A percentile compares a stretch with the other conserved stretches of the same genome.
These are phyloP conservation scores for Backusella sp. DNA, from an alignment of 192 early-diverging fungal species.

Conservation along the genomic window DNA sequence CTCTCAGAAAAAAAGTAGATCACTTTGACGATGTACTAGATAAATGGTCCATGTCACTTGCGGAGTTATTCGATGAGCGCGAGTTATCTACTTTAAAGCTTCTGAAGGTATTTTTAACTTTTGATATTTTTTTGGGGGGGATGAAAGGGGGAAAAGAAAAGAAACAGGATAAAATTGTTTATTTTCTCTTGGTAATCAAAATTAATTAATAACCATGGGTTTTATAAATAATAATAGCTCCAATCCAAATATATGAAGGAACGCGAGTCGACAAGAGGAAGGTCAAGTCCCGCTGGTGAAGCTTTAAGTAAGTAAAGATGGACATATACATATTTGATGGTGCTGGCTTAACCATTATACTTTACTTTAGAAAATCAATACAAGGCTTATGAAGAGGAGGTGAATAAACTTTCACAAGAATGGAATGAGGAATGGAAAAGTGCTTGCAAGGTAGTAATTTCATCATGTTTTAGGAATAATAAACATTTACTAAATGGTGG, in stretches of 20 bases:
- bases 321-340: not conserved
- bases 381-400: not conserved
- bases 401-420: slow-evolving; percentile 21
- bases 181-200: not conserved
- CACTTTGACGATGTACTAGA: slow-evolving; percentile 2
- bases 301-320: not conserved
- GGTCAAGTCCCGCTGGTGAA: not conserved
- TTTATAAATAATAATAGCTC: not conserved
- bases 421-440: slow-evolving; percentile 20
- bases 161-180: not conserved
- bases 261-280: not conserved
- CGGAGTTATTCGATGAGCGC: not conserved
- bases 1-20: not conserved
- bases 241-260: slow-evolving; percentile 1
- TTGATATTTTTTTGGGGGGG: not conserved
- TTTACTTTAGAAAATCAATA: slow-evolving; percentile 21
- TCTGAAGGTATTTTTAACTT: slow-evolving; percentile 3
- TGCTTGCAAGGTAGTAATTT: slow-evolving; percentile 18
- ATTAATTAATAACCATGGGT: not conserved
- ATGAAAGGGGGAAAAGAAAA: not conserved
- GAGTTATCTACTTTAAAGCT: not conserved
- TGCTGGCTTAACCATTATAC: not conserved
- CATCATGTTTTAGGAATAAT: not conserved
- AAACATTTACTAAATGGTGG: not conserved
- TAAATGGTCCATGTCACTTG: slow-evolving; percentile 5